Base-by-base conservation (phyloP, 1,284 basidiomycete genomes). In the Taiwanofungus camphoratus region DNA sequence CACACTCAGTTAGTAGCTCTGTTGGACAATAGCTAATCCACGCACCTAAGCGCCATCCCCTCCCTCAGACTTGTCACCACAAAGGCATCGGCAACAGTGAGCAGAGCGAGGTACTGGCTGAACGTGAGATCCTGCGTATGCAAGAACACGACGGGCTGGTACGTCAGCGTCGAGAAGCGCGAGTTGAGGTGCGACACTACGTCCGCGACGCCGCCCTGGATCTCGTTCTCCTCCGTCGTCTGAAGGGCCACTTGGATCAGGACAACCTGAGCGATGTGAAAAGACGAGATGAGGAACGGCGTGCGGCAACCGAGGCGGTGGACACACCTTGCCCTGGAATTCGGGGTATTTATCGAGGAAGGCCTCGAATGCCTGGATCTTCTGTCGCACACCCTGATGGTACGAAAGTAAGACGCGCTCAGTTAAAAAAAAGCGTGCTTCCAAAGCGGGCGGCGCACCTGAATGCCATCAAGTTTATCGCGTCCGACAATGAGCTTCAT, bases 91-190 rank as follows among this genome's bases (percentile, higher is more conserved):
- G 87, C 91, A 4, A 87, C 82, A 3, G 76, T 89, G 36, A 92
- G 68, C 26, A 92, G 67, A 7, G 87, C 91, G 12, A 92, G 71
- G 60, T 93, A 93, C 58, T 92, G 89, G 51, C 74, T 79, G 61
- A 92, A 92, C 3, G 86, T 92, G 47, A 93, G 69, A 55, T 92
- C 90, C 54, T 88, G 84, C 0, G 87, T 90, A 57, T 92, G 90
- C 39, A 93, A 62, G 66, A 93, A 92, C 15, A 93, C 85, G 39
- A 92, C 77, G 3, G 91, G 91, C 60, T 91, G 87, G 60, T 92
- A 93, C 0, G 88, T 91, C 46, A 92, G 69, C 1, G 82, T 84
- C 15, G 83, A 86, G 68, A 87, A 92, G 11, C 79, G 74, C 15
- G 85, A 82, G 62, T 92, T 93, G 67, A 93, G 82, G 37, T 85